Evolutionary conservation across 805 yeast genomes (phyloP).

Genomic region (Candida silvicultrix): DNA sequence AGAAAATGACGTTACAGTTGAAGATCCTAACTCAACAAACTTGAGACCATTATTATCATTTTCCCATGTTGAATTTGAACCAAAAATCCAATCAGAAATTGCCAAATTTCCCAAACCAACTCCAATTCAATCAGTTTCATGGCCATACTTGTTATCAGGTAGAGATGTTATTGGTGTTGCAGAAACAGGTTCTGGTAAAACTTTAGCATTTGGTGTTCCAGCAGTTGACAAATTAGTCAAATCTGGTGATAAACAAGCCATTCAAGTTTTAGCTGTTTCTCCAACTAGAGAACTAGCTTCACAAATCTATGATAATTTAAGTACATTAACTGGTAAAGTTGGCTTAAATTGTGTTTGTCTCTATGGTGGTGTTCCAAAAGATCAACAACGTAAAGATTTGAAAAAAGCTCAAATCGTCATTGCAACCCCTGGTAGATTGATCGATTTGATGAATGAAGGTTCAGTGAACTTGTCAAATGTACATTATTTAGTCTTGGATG

Average conservation of each 20-base stretch:
- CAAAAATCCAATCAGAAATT: slow-evolving; percentile 53
- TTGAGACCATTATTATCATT: slow-evolving; percentile 70
- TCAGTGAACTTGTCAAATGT: slow-evolving; percentile 62
- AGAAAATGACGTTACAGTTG: slow-evolving; percentile 74
- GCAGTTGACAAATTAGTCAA: slow-evolving; percentile 68
- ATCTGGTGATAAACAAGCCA: slow-evolving; percentile 31
- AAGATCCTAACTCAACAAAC: slow-evolving; percentile 49
- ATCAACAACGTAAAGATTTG: slow-evolving; percentile 74
- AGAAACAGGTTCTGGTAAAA: slow-evolving; percentile 97
- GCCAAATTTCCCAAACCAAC: slow-evolving; percentile 83
- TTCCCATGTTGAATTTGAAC: slow-evolving; percentile 48
- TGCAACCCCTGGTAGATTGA: slow-evolving; percentile 97
- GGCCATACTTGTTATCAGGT: slow-evolving; percentile 82
- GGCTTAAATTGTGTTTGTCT: slow-evolving; percentile 73
- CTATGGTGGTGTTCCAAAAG: slow-evolving; percentile 97
- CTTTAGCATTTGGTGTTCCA: slow-evolving; percentile 96
- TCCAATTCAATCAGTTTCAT: slow-evolving; percentile 89
- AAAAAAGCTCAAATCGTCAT: slow-evolving; percentile 71
- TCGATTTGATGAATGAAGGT: slow-evolving; percentile 88
- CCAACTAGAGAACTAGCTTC: slow-evolving; percentile 98
- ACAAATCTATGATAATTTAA: slow-evolving; percentile 84
- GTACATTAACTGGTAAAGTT: slow-evolving; percentile 50
- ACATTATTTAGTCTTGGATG: slow-evolving; percentile 83
- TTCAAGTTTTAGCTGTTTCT: slow-evolving; percentile 78
- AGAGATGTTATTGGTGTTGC: slow-evolving; percentile 95